These are phyloP conservation scores for Proteromonas lacertae DNA, from an alignment of 352 stramenopile species.

Conservation along the genomic window DNA sequence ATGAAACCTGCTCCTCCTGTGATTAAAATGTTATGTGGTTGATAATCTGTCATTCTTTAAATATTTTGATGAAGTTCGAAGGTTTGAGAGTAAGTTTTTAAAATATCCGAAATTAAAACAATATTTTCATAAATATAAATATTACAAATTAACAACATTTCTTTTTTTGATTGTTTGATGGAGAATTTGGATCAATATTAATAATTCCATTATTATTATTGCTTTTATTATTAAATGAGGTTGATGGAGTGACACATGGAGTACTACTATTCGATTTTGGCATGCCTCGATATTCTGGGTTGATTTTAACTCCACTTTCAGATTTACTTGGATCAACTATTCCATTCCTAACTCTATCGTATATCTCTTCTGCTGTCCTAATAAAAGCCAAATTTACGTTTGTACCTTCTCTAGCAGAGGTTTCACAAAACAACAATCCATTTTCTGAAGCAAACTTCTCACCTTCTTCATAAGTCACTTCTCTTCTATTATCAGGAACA, in stretches of 20 bases:
- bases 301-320: conserved; percentile 4
- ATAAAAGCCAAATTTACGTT: conserved; percentile 31
- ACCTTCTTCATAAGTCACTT: not conserved
- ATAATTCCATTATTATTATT: no score
- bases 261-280: conserved; percentile 3
- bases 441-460: conserved; percentile 36
- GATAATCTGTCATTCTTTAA: no score
- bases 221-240: no score
- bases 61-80: no score
- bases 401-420: conserved; percentile 35
- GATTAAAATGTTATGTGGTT: conserved; percentile 1
- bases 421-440: conserved; percentile 41
- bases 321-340: conserved; percentile 37
- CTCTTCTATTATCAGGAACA: not conserved
- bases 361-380: conserved; percentile 47
- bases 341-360: conserved; percentile 66
- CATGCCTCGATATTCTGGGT: conserved; percentile 6
- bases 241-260: no score
- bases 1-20: conserved; percentile 3
- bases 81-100: no score
- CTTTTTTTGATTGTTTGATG: no score
- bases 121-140: no score
- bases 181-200: no score
- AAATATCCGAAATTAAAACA: no score
- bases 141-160: no score